A percentile compares a stretch with the other conserved stretches of the same genome.
phyloP scores from a whole-genome alignment of 2,329 filamentous ascomycete species.

The Plenodomus biglobosus region DNA sequence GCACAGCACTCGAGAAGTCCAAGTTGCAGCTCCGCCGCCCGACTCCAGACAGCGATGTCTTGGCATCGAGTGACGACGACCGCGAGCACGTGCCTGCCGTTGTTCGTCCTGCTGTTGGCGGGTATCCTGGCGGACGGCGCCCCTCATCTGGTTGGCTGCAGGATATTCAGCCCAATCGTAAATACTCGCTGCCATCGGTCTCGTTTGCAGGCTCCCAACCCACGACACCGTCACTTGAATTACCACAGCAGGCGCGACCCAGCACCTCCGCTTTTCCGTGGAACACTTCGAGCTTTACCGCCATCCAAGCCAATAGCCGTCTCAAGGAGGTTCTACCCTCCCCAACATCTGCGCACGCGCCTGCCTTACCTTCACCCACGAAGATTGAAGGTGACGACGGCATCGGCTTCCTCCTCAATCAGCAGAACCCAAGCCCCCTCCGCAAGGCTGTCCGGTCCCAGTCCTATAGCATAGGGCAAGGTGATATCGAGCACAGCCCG shows the following conservation, averaged over 20 bases:
- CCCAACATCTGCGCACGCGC: conserved; percentile 33
- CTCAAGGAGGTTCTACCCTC: conserved; percentile 40
- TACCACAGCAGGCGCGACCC: conserved; percentile 45
- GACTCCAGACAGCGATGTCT: conserved; percentile 89
- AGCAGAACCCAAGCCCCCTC: conserved; percentile 75
- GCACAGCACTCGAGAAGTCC: conserved; percentile 62
- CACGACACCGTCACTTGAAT: conserved; percentile 73
- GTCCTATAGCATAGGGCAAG: conserved; percentile 92
- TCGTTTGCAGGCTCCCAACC: conserved; percentile 82
- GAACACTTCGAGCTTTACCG: conserved; percentile 43
- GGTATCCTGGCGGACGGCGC: conserved; percentile 30
- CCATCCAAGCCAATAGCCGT: conserved; percentile 24
- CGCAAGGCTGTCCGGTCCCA: conserved; percentile 93
- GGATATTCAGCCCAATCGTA: conserved; percentile 69
- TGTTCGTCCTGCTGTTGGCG: conserved; percentile 22
- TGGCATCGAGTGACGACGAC: conserved; percentile 95
- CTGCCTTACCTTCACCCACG: conserved; percentile 29
- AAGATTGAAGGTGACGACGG: conserved; percentile 54
- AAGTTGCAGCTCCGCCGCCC: conserved; percentile 71
- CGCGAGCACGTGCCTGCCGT: conserved; percentile 56
- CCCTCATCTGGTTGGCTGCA: conserved; percentile 68
- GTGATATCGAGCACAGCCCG: conserved; percentile 58
- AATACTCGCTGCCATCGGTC: conserved; percentile 68
- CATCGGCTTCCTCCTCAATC: conserved; percentile 37
- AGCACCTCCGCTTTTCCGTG: conserved; percentile 49